Base-by-base conservation (phyloP, 257 asterid genomes). In the Forsythia suspensa region DNA sequence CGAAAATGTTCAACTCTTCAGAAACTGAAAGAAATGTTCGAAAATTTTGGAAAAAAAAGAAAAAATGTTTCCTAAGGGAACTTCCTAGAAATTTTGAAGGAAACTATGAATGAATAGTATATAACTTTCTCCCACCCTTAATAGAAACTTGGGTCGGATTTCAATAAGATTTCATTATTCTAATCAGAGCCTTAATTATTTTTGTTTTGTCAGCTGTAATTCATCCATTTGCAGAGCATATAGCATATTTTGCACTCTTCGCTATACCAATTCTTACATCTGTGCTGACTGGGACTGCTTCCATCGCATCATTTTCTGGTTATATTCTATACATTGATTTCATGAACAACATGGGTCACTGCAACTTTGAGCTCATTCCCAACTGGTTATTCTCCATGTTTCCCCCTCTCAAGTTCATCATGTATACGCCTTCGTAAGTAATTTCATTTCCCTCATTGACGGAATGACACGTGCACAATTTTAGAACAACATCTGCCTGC, bases 351-450 rank as follows among this genome's bases (percentile, higher is more conserved):
- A 61, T 79, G 82, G 82, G 82, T 0, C 79, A 79, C 39, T 79
- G 82, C 82, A 79, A 79, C 79, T 79, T 80, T 24, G 83, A 80
- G 75, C 71, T 57, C 36, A 68, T 80, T 21, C 83, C 83, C 11
- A 74, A 36, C 10, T 48, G 79, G 83, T 20, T 74, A 52, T 80
- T 80, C 61, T 66, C 74, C 42, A 63, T 51, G 3, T 73, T 74
- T 51, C 79, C 83, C 18, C 79, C 83, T 20, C 83, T 80, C 75
- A 80, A 80, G 69, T 80, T 74, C 43, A 42, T 80, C 55, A 66
- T 74, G 71, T 80, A 80, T 20, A 80, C 83, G 24, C 83, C 83
- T 5, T 80, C 83, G 83, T 80, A 80, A 80, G 83, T 73, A 79
- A 59, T n/a, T 20, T 57, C 6, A 6, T 57, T 18, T 43, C 1